Evolutionary conservation across 1,284 basidiomycete species (phyloP).

Genomic region (Naganishia liquefaciens): DNA sequence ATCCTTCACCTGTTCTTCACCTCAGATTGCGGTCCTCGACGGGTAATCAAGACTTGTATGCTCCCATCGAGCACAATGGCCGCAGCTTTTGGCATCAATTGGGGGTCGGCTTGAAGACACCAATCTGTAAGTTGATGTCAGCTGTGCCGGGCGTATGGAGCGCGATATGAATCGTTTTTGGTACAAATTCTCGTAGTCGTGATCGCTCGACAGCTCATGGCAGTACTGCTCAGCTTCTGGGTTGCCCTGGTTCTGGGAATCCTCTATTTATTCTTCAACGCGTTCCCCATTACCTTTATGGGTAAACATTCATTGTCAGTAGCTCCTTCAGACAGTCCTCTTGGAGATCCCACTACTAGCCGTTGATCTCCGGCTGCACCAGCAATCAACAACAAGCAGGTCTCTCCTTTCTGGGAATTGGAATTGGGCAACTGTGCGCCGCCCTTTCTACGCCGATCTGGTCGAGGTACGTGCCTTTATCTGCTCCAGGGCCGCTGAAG

Average conservation of each 20-base stretch:
- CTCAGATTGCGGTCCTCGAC: not conserved
- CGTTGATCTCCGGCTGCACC: not conserved
- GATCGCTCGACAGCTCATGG: slow-evolving; percentile 70
- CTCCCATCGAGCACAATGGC: slow-evolving; percentile 60
- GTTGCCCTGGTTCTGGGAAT: slow-evolving; percentile 70
- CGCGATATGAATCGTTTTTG: not conserved
- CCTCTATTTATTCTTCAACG: slow-evolving; percentile 67
- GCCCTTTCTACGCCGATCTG: slow-evolving; percentile 64
- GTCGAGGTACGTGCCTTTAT: slow-evolving; percentile 57
- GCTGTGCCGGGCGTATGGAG: too few relatives aligned
- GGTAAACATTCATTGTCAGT: slow-evolving; percentile 61
- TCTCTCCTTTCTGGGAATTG: slow-evolving; percentile 70
- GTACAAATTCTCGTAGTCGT: slow-evolving; percentile 59
- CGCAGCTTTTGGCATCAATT: slow-evolving; percentile 58
- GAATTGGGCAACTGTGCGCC: slow-evolving; percentile 65
- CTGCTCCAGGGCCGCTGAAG: not conserved
- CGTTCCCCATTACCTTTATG: slow-evolving; percentile 68
- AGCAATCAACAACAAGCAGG: slow-evolving; percentile 62
- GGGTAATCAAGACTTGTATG: slow-evolving; percentile 58
- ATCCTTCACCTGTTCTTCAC: not conserved
- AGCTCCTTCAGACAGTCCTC: too few relatives aligned
- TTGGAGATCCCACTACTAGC: not conserved
- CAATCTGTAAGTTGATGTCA: slow-evolving; percentile 69
- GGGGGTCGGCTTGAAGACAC: slow-evolving; percentile 62
- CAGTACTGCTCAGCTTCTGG: slow-evolving; percentile 66